Conservation (phyloP, 2,329 filamentous ascomycete species). For the Ophiosphaerella korrae region DNA sequence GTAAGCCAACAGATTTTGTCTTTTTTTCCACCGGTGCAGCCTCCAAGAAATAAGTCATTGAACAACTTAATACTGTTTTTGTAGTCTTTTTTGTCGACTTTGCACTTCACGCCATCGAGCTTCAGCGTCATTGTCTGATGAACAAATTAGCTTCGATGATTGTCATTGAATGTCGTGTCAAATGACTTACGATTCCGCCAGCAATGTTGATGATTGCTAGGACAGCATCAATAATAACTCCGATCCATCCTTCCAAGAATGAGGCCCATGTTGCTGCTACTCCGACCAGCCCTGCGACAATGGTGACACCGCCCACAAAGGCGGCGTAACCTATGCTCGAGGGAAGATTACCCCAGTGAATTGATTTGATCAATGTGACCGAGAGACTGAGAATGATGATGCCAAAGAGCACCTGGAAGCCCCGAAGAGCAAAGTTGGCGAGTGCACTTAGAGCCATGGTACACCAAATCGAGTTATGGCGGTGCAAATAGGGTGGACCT, state of each 20-base stretch:
- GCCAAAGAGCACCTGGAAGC: slow-evolving; percentile 25
- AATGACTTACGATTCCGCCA: slow-evolving; percentile 25
- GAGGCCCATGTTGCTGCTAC: slow-evolving; percentile 18
- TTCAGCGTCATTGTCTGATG: slow-evolving; percentile 26
- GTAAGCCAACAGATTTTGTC: neutral
- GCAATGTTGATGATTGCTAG: slow-evolving; percentile 17
- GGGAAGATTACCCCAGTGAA: slow-evolving; percentile 14
- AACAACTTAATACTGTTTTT: slow-evolving; percentile 1
- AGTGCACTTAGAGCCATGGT: slow-evolving; percentile 5
- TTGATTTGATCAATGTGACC: slow-evolving; percentile 21
- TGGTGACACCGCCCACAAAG: slow-evolving; percentile 21
- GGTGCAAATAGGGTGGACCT: too few relatives aligned
- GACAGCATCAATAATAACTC: slow-evolving; percentile 15
- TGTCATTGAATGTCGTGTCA: neutral
- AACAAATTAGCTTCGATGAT: neutral
- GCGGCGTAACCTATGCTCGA: slow-evolving; percentile 16
- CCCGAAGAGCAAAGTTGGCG: slow-evolving; percentile 22
- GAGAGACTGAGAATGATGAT: slow-evolving; percentile 28
- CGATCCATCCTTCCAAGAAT: slow-evolving; percentile 18
- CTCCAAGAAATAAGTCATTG: slow-evolving; percentile 27
- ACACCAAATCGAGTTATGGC: neutral
- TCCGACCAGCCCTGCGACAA: slow-evolving; percentile 23
- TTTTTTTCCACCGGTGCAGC: neutral
- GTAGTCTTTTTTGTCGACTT: neutral
- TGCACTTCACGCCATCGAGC: slow-evolving; percentile 19